Conservation (phyloP, 2,329 filamentous ascomycete species). For the Chalaropsis thielavioides region DNA sequence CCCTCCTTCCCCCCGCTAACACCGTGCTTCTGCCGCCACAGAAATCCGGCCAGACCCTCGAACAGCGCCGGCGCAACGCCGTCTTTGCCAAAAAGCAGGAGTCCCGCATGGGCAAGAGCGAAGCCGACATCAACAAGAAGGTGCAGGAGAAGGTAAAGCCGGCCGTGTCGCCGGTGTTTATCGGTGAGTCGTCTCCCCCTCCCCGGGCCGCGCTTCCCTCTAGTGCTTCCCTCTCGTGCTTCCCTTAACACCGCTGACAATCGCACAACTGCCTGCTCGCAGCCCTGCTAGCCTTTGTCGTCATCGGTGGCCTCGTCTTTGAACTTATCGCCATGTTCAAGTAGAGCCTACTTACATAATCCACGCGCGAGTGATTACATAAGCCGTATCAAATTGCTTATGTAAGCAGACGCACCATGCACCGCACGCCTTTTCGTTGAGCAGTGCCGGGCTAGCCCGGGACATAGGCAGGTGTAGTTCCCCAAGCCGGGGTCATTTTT, state of each 20-base stretch:
- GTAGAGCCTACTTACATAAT: not conserved
- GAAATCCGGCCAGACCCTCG: constrained; percentile 49
- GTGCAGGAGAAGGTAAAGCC: constrained; percentile 42
- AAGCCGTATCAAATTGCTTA: not conserved
- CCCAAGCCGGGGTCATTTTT: not conserved
- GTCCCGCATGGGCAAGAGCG: constrained; percentile 60
- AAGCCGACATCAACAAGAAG: constrained; percentile 46
- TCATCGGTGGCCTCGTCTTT: constrained; percentile 47
- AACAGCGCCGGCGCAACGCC: constrained; percentile 67
- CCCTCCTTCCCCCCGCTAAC: constrained; percentile 6
- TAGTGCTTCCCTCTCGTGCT: not conserved
- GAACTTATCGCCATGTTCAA: constrained; percentile 34
- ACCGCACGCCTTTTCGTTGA: not conserved
- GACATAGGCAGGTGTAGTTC: not conserved
- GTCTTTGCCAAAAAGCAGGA: constrained; percentile 64
- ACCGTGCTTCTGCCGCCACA: constrained; percentile 11
- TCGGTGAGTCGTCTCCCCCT: constrained; percentile 34
- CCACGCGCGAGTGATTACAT: not conserved
- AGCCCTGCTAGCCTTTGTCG: constrained; percentile 45
- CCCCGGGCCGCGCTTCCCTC: not conserved
- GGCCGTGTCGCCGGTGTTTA: constrained; percentile 49
- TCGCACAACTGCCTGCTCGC: not conserved
- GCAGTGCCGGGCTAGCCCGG: not conserved
- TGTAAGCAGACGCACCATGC: not conserved
- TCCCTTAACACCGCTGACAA: too few relatives aligned